Evolutionary conservation across 305 asterid genomes (phyloP), one percentile per base, ranked within the genome.

Genomic region (Lippia alba): DNA sequence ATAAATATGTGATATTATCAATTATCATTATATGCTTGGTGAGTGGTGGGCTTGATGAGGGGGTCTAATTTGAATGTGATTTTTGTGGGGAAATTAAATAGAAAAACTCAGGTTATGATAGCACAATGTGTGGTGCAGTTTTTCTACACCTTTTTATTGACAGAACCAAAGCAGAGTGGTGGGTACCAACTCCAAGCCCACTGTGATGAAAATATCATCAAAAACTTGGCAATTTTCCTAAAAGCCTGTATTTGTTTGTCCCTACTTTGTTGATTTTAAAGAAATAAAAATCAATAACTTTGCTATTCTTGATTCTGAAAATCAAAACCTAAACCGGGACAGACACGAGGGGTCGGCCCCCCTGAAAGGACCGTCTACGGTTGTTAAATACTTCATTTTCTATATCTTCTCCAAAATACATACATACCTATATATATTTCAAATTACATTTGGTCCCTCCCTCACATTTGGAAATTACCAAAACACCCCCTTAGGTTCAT

Each of bases 51-150:
- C 11, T 65, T 70, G 58, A 55, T 57, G 49, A 56, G 41, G 49
- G 61, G 19, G 46, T 61, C 36, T 58, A 46, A 60, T 59, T 12
- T 32, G 24, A 72, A 64, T 6, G 51, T 46, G 56, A 67, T 64
- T 60, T 75, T 61, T 61, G 69, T 20, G 69, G 54, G 58, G 57
- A 70, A 60, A 55, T 63, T 63, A 48, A 45, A 3, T 16, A 8
- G 7, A 44, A 10, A 8, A 44, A 44, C 49, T 76, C 56, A 76
- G 63, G 50, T 39, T 16, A 76, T 67, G 90, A 86, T 73, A 79
- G 81, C 67, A 62, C 49, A 45, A 49, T 79, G 75, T 89, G 90
- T 84, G 96, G 89, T 83, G 81, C 69, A 56, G 57, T 48, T 64
- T 34, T 55, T 34, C 57, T 41, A 54, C 41, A 4, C 45, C 61